Base-by-base conservation (phyloP, 257 asterid genomes). In the Gentiana straminea region DNA sequence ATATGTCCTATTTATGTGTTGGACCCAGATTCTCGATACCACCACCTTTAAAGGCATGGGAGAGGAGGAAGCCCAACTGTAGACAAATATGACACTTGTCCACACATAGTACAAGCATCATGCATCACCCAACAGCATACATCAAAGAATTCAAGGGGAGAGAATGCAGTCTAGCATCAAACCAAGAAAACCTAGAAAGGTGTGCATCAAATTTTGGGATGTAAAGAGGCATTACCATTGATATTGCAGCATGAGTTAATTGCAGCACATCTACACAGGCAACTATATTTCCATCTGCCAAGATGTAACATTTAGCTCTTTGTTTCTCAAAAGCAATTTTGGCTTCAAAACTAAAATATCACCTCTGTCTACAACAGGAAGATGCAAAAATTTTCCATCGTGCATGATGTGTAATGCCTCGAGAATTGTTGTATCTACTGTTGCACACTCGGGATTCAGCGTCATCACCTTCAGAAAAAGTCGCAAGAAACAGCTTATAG, bases 361-460 rank as follows among this genome's bases (percentile, higher is more conserved):
- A 84, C 96, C 96, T 82, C 84, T 81, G 59, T 86, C 96, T 49
- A 82, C 65, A 61, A 90, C 94, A 9, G 96, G 98, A 74, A 90
- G 89, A 75, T 90, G 95, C 58, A 90, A 73, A 52, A 90, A 90
- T 64, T 76, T 86, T 49, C 89, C 85, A 64, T 90, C 96, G 68
- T 83, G 98, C 95, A 90, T 90, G 69, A 86, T 71, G 80, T 90
- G 96, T 71, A 90, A 73, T 3, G 94, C 95, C 70, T 84, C 96
- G 58, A 90, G 96, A 65, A 90, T 86, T 52, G 94, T 77, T 45
- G 87, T 77, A 71, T 90, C 98, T 51, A 76, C 60, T n/a, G 93
- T 77, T 36, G 86, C 95, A 70, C 89, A 79, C 70, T 86, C 89
- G 49, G 96, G 98, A 65, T 72, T 81, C 58, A 79, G 80, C 8